A percentile compares a stretch with the other conserved stretches of the same genome.
Conservation (phyloP, 352 stramenopile genomes). For the Pythium volutum region DNA sequence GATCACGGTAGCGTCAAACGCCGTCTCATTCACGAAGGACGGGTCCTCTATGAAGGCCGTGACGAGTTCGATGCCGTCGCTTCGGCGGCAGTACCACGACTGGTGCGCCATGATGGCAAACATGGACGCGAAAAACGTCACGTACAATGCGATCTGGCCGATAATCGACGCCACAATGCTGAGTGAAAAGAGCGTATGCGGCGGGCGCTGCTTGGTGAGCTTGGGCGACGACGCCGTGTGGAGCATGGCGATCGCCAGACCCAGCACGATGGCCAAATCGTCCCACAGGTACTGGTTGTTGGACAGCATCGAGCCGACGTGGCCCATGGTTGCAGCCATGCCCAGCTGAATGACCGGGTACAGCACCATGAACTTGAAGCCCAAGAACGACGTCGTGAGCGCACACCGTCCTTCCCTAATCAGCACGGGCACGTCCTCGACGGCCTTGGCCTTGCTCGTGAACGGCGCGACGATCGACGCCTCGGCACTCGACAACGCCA, state of each 20-base stretch:
- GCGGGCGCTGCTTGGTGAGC: slow-evolving; percentile 34
- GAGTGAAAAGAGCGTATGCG: no score
- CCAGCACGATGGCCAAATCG: slow-evolving; percentile 48
- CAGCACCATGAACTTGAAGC: slow-evolving; percentile 62
- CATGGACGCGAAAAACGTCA: no score
- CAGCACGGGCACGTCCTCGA: slow-evolving; percentile 67
- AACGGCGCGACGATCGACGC: slow-evolving; percentile 82
- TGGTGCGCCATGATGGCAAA: no score
- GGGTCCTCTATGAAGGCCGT: no score
- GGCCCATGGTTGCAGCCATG: slow-evolving; percentile 19
- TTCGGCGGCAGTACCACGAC: no score
- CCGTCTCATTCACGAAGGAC: no score
- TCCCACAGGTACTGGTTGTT: slow-evolving; percentile 66
- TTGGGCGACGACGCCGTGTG: slow-evolving; percentile 35
- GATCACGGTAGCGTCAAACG: no score
- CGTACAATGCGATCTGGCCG: no score
- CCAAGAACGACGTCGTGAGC: slow-evolving; percentile 49
- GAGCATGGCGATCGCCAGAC: slow-evolving; percentile 54
- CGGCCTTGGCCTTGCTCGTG: slow-evolving; percentile 70
- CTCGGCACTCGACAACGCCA: slow-evolving; percentile 87
- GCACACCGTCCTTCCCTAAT: slow-evolving; percentile 87
- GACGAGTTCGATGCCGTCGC: no score
- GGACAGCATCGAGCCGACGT: slow-evolving; percentile 36
- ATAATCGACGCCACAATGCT: no score
- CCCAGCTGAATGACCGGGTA: slow-evolving; percentile 58